Conservation (phyloP, 192 early-diverging fungal genomes). For the Coemansia asiatica region DNA sequence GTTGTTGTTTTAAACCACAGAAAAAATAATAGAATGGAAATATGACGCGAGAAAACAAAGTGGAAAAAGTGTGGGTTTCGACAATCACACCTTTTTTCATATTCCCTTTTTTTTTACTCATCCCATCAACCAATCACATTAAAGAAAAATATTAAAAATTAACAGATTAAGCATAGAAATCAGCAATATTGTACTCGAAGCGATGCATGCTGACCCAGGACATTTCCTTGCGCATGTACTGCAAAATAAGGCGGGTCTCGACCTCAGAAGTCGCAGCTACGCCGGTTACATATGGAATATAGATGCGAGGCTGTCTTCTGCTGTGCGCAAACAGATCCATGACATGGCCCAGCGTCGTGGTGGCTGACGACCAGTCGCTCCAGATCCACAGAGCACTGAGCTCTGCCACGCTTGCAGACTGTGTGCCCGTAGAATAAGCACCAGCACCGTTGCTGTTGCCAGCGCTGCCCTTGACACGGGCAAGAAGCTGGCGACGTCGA, state of each 20-base stretch:
- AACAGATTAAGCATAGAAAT: slow-evolving; percentile 27
- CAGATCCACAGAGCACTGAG: slow-evolving; percentile 49
- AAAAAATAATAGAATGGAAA: too few species aligned
- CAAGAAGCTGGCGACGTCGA: slow-evolving; percentile 48
- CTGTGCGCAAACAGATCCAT: slow-evolving; percentile 46
- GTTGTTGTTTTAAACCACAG: not conserved
- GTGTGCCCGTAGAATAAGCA: not conserved
- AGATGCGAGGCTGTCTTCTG: slow-evolving; percentile 36
- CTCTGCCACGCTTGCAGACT: slow-evolving; percentile 30
- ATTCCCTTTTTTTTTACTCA: not conserved
- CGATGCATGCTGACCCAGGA: slow-evolving; percentile 37
- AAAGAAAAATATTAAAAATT: not conserved
- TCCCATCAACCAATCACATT: not conserved
- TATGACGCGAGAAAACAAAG: not conserved
- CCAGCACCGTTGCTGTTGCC: not conserved
- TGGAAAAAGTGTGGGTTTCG: not conserved
- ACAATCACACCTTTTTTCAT: not conserved
- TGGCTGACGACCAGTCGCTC: slow-evolving; percentile 52
- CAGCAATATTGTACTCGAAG: slow-evolving; percentile 48
- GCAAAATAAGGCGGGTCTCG: slow-evolving; percentile 47
- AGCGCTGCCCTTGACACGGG: slow-evolving; percentile 35
- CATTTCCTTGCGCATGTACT: slow-evolving; percentile 53
- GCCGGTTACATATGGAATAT: slow-evolving; percentile 45
- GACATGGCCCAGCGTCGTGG: slow-evolving; percentile 40
- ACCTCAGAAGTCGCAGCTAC: slow-evolving; percentile 43